phyloP scores from a whole-genome alignment of 2,329 filamentous ascomycete species.

The Dactylellina haptotyla region DNA sequence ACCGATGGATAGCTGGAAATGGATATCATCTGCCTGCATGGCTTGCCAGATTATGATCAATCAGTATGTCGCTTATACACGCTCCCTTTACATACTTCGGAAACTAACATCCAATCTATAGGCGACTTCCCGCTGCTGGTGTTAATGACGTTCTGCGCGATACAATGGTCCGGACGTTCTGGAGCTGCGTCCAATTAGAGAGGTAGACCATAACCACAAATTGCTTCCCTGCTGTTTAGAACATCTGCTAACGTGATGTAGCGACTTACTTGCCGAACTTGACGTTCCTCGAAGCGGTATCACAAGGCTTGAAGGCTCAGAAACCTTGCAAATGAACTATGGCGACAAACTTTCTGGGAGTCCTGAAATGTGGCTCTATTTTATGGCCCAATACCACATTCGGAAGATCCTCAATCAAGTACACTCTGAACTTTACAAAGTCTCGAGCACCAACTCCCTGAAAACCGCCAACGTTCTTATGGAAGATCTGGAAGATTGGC shows the following conservation, averaged over 20 bases:
- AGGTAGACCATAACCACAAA: conserved; percentile 69
- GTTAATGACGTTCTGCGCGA: conserved; percentile 68
- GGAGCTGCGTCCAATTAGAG: conserved; percentile 93
- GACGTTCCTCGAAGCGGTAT: conserved; percentile 72
- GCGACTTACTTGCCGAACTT: conserved; percentile 91
- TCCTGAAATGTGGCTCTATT: conserved; percentile 63
- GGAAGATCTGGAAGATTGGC: conserved; percentile 58
- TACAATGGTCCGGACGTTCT: conserved; percentile 79
- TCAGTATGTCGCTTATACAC: conserved; percentile 55
- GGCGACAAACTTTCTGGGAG: conserved; percentile 59
- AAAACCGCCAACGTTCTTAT: conserved; percentile 59
- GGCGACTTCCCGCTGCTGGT: conserved; percentile 60
- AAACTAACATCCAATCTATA: conserved; percentile 10
- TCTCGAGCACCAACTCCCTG: conserved; percentile 54
- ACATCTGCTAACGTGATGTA: conserved; percentile 60
- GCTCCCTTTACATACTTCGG: background rate
- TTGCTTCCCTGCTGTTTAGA: conserved; percentile 11
- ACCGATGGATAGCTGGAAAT: conserved; percentile 83
- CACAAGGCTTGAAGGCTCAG: conserved; percentile 66
- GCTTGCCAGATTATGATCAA: conserved; percentile 75
- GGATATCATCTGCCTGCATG: conserved; percentile 71
- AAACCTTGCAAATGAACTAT: conserved; percentile 61
- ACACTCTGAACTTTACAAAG: conserved; percentile 65
- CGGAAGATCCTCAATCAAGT: conserved; percentile 73
- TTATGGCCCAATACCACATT: conserved; percentile 72